Evolutionary conservation across 2,329 filamentous ascomycete species (phyloP).

Genomic region (Pseudogymnoascus sp.): DNA sequence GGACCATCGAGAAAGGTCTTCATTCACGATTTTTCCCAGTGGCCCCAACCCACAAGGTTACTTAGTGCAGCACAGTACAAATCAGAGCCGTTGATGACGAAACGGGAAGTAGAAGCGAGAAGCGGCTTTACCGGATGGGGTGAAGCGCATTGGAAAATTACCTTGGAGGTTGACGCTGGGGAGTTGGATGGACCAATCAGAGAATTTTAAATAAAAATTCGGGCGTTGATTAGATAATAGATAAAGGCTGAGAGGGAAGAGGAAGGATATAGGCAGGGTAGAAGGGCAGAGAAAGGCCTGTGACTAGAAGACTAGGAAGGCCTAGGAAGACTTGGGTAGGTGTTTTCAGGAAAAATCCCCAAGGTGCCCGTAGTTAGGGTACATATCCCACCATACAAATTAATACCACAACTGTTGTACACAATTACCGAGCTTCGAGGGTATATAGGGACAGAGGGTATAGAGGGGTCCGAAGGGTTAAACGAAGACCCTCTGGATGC

Average conservation of each 20-base stretch:
- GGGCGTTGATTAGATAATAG: constrained; percentile 4
- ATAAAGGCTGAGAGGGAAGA: background rate
- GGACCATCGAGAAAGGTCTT: constrained; percentile 1
- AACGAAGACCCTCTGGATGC: no score
- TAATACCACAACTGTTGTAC: background rate
- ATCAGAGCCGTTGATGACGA: background rate
- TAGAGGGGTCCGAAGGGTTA: background rate
- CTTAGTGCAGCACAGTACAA: constrained; percentile 3
- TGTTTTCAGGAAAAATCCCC: constrained; percentile 1
- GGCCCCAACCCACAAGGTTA: constrained; percentile 4
- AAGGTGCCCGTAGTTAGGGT: background rate
- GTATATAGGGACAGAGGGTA: background rate
- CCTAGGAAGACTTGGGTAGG: background rate
- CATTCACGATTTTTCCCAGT: constrained; percentile 3
- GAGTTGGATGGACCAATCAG: background rate
- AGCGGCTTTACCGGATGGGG: background rate
- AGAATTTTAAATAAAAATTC: background rate
- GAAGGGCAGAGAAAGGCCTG: background rate
- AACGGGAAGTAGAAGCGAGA: background rate
- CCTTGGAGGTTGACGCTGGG: constrained; percentile 4
- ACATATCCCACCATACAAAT: background rate
- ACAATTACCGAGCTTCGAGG: background rate
- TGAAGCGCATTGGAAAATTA: background rate
- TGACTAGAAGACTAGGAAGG: background rate
- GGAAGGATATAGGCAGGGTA: background rate